A percentile compares a stretch with the other conserved stretches of the same genome.
Conservation (phyloP, 352 stramenopile species). For the Phytophthora ramorum region DNA sequence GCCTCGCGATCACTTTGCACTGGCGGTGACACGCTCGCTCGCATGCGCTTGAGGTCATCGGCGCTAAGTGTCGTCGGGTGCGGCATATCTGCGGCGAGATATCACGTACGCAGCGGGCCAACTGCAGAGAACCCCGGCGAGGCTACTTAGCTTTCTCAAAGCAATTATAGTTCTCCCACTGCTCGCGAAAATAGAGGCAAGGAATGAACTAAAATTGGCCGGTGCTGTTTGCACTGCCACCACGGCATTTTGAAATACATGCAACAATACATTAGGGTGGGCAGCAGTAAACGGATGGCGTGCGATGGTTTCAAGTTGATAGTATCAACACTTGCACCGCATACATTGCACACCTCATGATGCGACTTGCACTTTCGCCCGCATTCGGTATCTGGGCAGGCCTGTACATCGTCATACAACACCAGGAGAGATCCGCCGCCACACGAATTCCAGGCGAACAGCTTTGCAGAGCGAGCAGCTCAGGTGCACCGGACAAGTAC, state of each 20-base stretch:
- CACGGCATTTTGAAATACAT: too few relatives aligned
- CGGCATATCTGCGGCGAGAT: conserved; percentile 31
- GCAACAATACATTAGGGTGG: too few relatives aligned
- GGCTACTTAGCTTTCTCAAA: not conserved
- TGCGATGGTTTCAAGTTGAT: too few relatives aligned
- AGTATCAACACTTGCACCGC: too few relatives aligned
- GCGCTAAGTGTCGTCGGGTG: conserved; percentile 56
- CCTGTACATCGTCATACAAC: not conserved
- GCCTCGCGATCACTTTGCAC: conserved; percentile 72
- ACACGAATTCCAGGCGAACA: conserved; percentile 1
- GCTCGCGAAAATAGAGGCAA: conserved; percentile 7
- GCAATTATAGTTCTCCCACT: not conserved
- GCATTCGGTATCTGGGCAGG: too few relatives aligned
- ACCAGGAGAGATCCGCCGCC: not conserved
- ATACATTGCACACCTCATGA: too few relatives aligned
- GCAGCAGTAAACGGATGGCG: too few relatives aligned
- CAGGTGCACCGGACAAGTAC: not conserved
- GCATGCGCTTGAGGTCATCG: conserved; percentile 77
- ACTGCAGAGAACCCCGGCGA: too few relatives aligned
- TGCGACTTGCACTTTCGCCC: too few relatives aligned
- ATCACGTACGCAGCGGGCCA: not conserved
- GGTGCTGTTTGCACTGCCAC: too few relatives aligned
- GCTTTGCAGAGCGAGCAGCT: conserved; percentile 2
- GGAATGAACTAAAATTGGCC: conserved; percentile 6
- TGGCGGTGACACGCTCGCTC: conserved; percentile 71